These are phyloP conservation scores for Begonia fuchsioides DNA, from an alignment of 306 rosid species.

Conservation along the genomic window DNA sequence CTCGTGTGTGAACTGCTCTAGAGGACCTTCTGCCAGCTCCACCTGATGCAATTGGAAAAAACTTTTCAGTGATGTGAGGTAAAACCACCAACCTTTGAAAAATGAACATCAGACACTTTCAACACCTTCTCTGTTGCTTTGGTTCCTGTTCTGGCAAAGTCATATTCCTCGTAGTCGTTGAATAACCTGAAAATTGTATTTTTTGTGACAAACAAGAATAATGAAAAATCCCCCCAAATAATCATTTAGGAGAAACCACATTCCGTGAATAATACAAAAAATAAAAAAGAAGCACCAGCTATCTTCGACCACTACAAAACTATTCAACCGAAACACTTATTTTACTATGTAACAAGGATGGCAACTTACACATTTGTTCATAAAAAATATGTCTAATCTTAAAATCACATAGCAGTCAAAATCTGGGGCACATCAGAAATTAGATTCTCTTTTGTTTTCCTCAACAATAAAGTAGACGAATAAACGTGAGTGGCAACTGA, in stretches of 20 bases:
- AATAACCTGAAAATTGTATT: conserved; percentile 38
- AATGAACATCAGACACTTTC: not conserved
- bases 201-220: not conserved
- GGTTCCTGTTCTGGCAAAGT: conserved; percentile 82
- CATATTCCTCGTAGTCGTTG: conserved; percentile 64
- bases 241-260: not conserved
- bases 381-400: too few species aligned
- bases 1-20: conserved; percentile 86
- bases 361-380: too few species aligned
- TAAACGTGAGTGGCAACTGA: too few species aligned
- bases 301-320: too few species aligned
- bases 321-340: too few species aligned
- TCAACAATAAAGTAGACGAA: too few species aligned
- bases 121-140: conserved; percentile 55
- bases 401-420: too few species aligned
- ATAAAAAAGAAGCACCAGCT: too few species aligned
- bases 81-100: not conserved
- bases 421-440: too few species aligned
- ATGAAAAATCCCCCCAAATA: not conserved
- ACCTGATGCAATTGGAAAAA: conserved; percentile 28
- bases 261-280: not conserved
- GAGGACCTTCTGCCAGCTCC: conserved; percentile 86
- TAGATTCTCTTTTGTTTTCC: too few species aligned
- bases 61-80: not conserved
- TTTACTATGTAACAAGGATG: too few species aligned